A percentile compares a stretch with the other conserved stretches of the same genome.
Evolutionary conservation across 1,139 yeast species (phyloP).

Genomic region (Pichia sp.): DNA sequence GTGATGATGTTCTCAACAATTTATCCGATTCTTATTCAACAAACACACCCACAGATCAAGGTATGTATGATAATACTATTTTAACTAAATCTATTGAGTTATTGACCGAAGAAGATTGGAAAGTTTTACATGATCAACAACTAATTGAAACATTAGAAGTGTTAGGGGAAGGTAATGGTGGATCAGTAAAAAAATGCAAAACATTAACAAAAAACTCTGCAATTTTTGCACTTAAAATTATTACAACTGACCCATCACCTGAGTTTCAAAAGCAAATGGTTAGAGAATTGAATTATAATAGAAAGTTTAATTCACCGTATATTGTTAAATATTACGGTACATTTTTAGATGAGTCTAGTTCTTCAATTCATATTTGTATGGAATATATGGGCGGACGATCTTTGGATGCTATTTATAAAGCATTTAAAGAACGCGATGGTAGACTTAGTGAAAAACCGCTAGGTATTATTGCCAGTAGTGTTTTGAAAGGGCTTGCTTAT

Average conservation of each 20-base stretch:
- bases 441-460: constrained; percentile 87
- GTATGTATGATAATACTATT: neutral
- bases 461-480: constrained; percentile 84
- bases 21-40: constrained; percentile 7
- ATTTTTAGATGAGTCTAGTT: constrained; percentile 67
- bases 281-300: constrained; percentile 82
- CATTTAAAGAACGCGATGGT: constrained; percentile 58
- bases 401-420: constrained; percentile 81
- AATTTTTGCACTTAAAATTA: constrained; percentile 82
- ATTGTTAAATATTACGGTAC: constrained; percentile 93
- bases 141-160: constrained; percentile 58
- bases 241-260: constrained; percentile 77
- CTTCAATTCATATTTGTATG: constrained; percentile 87
- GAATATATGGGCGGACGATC: constrained; percentile 95
- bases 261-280: constrained; percentile 77
- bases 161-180: constrained; percentile 94
- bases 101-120: constrained; percentile 77
- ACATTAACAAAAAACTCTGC: constrained; percentile 43
- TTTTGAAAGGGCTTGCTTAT: constrained; percentile 76
- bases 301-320: constrained; percentile 72
- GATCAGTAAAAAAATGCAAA: constrained; percentile 76
- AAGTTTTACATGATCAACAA: constrained; percentile 48
- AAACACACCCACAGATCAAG: constrained; percentile 5
- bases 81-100: constrained; percentile 13
- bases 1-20: neutral